A percentile compares a stretch with the other conserved stretches of the same genome.
These are phyloP conservation scores for Globisporangium abappressorium DNA, from an alignment of 352 stramenopile species.

Conservation along the genomic window DNA sequence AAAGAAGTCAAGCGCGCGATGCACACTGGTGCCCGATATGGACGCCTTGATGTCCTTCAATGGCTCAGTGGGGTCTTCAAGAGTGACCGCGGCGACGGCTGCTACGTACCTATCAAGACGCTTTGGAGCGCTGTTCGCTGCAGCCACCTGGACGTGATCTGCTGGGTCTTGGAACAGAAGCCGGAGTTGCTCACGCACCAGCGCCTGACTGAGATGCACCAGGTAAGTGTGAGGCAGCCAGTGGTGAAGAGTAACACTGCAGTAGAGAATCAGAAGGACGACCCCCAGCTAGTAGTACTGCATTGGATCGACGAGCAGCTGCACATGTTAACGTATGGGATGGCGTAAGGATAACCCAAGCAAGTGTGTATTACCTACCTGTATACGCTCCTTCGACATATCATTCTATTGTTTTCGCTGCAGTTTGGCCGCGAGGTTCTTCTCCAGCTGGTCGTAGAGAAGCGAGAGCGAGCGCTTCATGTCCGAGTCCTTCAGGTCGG, in stretches of 20 bases:
- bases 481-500: constrained; percentile 32
- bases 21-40: neutral
- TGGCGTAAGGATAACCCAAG: neutral
- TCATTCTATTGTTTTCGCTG: constrained; percentile 38
- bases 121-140: neutral
- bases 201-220: neutral
- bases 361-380: neutral
- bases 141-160: neutral
- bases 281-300: neutral
- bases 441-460: constrained; percentile 55
- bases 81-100: neutral
- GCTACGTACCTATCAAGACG: neutral
- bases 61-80: neutral
- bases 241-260: neutral
- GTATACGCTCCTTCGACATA: constrained; percentile 13
- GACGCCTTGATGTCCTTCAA: neutral
- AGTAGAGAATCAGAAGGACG: neutral
- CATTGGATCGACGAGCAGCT: neutral
- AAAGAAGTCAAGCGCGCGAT: neutral
- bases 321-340: neutral
- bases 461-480: constrained; percentile 64
- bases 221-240: neutral
- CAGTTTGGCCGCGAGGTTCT: constrained; percentile 44
- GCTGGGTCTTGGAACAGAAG: neutral
- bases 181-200: neutral